A percentile compares a stretch with the other conserved stretches of the same genome.
Conservation (phyloP, 2,329 filamentous ascomycete genomes). For the Aureobasidium sp. region DNA sequence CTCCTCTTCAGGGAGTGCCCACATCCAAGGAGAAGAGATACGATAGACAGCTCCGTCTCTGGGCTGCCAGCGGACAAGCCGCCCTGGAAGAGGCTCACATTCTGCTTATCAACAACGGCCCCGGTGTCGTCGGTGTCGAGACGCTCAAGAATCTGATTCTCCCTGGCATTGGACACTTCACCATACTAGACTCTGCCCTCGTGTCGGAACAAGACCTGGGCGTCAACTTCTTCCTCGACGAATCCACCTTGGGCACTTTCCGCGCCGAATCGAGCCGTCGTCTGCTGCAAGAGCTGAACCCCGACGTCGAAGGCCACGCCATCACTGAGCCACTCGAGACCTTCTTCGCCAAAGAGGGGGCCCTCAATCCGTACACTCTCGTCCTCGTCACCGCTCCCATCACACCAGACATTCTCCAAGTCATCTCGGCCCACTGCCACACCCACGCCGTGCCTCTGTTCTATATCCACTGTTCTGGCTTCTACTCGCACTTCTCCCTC, state of each 20-base stretch:
- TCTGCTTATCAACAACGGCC: slow-evolving; percentile 78
- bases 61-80: slow-evolving; percentile 86
- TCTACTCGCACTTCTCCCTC: slow-evolving; percentile 84
- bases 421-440: slow-evolving; percentile 45
- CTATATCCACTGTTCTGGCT: slow-evolving; percentile 81
- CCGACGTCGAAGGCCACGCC: slow-evolving; percentile 76
- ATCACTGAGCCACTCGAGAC: slow-evolving; percentile 45
- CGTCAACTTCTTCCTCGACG: slow-evolving; percentile 93
- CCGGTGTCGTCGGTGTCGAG: slow-evolving; percentile 84
- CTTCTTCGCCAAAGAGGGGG: slow-evolving; percentile 36
- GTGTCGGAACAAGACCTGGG: slow-evolving; percentile 82
- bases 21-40: slow-evolving; percentile 67
- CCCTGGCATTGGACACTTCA: slow-evolving; percentile 85
- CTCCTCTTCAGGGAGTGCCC: slow-evolving; percentile 43
- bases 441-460: slow-evolving; percentile 65
- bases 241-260: slow-evolving; percentile 65
- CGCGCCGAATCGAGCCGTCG: slow-evolving; percentile 72
- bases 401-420: slow-evolving; percentile 43
- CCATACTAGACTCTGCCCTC: slow-evolving; percentile 71
- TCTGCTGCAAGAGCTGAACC: slow-evolving; percentile 80
- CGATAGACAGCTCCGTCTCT: slow-evolving; percentile 88
- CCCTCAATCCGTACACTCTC: slow-evolving; percentile 48
- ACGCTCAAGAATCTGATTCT: slow-evolving; percentile 95
- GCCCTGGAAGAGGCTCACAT: slow-evolving; percentile 87
- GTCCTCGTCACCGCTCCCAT: slow-evolving; percentile 57